Conservation (phyloP, 805 yeast species). For the Lachancea nothofagi region DNA sequence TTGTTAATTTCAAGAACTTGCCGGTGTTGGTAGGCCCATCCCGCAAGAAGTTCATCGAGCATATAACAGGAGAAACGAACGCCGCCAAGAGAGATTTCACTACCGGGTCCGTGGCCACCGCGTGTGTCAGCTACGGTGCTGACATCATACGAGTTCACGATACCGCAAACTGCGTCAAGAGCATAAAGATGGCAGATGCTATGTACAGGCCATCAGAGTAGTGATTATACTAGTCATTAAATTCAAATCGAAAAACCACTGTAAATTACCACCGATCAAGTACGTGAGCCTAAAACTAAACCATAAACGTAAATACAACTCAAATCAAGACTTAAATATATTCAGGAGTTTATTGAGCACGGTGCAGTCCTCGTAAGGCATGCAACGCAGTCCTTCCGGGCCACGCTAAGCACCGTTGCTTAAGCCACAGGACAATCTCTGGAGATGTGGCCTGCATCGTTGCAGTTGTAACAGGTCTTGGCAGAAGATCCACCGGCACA, state of each 20-base stretch:
- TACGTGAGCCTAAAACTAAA: constrained; percentile 4
- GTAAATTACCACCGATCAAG: constrained; percentile 4
- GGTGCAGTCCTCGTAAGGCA: too few relatives aligned
- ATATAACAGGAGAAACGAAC: constrained; percentile 50
- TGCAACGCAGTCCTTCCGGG: too few relatives aligned
- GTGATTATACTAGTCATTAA: background rate
- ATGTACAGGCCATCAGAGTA: constrained; percentile 19
- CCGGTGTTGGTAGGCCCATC: constrained; percentile 84
- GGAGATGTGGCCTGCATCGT: constrained; percentile 76
- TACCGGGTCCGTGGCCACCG: constrained; percentile 68
- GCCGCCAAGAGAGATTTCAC: constrained; percentile 67
- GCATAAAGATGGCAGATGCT: constrained; percentile 64
- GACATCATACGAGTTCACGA: constrained; percentile 90
- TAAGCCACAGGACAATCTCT: constrained; percentile 52
- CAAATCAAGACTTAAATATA: background rate
- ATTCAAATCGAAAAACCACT: background rate
- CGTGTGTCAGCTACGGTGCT: constrained; percentile 65
- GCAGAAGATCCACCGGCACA: constrained; percentile 58
- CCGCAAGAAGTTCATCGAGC: constrained; percentile 81
- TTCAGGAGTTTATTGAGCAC: too few relatives aligned
- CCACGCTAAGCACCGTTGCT: too few relatives aligned
- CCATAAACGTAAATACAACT: constrained; percentile 8
- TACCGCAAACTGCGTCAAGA: constrained; percentile 52
- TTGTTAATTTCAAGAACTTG: constrained; percentile 35
- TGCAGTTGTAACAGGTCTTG: constrained; percentile 43